Base-by-base conservation (phyloP, 129 eudicot genomes). In the Arctium lappa region DNA sequence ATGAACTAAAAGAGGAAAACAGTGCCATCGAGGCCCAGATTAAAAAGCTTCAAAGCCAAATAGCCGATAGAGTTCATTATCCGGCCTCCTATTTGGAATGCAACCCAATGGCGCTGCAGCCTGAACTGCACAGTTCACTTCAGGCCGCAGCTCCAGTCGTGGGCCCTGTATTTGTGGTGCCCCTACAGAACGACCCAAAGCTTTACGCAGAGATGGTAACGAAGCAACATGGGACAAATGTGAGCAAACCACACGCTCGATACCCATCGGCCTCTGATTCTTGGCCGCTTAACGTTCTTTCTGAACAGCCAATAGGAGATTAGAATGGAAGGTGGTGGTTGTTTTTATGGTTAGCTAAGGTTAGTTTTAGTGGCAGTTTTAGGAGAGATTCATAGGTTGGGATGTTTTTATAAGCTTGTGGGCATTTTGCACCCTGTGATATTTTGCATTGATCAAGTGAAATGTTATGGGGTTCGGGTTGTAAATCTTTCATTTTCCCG, bases 191-290 rank as follows among this genome's bases (percentile, higher is more conserved):
- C 27, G 90, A 88, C 80, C 40, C 88, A 33, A 88, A 86, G 50
- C 86, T 70, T 50, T 79, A 30, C 8, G 80, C 82, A 27, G 85
- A 83, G 40, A 4, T 50, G 77, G 66, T 72, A 36, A 32, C 83
- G 31, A 84, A 83, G 75, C 83, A 79, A 75, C 83, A 42, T 15
- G 88, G 84, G 32, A 62, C 91, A 44, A 83, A 76, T 13, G 88
- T 94, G 81, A 94, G 93, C 88, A 92, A 85, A 76, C 97, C 98
- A 46, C 93, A 81, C 22, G 89, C 98, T 48, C 88, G 98, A 37
- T 92, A 94, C 86, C 93, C 97, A 3, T 90, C 93, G 6, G 72
- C 95, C n/a, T 86, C 87, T 6, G 97, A 92, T 86, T 87, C 93
- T 9, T 94, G 98, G 98, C 86, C 97, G 4, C 85, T 89, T 74